Evolutionary conservation across 2,329 filamentous ascomycete species (phyloP).

Genomic region (Neopestalotiopsis rosae): DNA sequence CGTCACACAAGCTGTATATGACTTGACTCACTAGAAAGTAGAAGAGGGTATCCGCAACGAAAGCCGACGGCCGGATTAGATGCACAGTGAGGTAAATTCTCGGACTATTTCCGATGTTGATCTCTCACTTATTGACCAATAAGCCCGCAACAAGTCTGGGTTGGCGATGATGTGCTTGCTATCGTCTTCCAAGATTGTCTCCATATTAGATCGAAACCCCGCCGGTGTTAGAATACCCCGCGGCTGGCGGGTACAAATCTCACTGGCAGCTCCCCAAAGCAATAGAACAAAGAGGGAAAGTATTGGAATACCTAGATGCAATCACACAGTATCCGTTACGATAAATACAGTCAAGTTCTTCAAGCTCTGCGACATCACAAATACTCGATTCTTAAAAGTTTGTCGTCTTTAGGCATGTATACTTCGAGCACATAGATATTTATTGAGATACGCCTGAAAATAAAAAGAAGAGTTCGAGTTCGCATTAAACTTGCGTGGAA

Average conservation of each 20-base stretch:
- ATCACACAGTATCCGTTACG: neutral
- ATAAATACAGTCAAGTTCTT: neutral
- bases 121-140: slow-evolving; percentile 11
- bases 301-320: neutral
- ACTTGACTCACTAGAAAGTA: neutral
- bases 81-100: neutral
- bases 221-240: slow-evolving; percentile 9
- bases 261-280: neutral
- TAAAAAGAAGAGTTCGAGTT: no score
- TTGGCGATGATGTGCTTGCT: slow-evolving; percentile 14
- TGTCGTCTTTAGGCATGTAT: no score
- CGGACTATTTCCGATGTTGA: neutral
- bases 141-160: neutral
- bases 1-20: neutral
- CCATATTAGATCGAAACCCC: slow-evolving; percentile 1
- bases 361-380: no score
- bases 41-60: neutral
- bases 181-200: neutral
- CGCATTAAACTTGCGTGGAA: no score
- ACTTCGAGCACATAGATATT: no score
- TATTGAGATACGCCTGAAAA: neutral
- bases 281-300: neutral
- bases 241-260: neutral
- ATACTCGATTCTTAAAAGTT: no score
- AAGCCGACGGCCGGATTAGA: slow-evolving; percentile 1